Base-by-base conservation (phyloP, 176 grass and related monocot species). In the Phyllostachys edulis region DNA sequence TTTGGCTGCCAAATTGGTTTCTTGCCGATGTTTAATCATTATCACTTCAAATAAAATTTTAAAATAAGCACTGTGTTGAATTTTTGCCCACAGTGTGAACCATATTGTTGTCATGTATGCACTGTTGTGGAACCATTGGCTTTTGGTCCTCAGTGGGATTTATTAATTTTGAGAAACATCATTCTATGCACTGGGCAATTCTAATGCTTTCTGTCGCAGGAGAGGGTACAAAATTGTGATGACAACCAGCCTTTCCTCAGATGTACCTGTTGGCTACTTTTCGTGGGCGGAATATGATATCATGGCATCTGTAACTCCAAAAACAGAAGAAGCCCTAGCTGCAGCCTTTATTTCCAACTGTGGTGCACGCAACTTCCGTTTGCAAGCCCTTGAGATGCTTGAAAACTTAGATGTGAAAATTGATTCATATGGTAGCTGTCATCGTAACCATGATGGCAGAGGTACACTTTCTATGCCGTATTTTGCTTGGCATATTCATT, bases 361-460 rank as follows among this genome's bases (percentile, higher is more conserved):
- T 75, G 96, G 96, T 69, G 91, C 96, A 50, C 85, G 86, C 16
- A 98, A 98, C 82, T 98, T 98, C n/a, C 89, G 96, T 76, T 88
- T 98, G 80, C 91, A 98, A 75, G 93, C 89, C 63, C 96, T 98
- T 50, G 89, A 92, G 50, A 98, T 85, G 87, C 89, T 99, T 84
- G 96, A 96, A 78, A 89, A 83, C 60, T 85, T 90, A 61, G 91
- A 86, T 80, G 87, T 99, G 38, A 89, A 89, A 75, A 96, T 99
- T n/a, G 96, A 99, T 88, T 99, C 96, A n/a, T 99, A 99, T 92
- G 96, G 96, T 70, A 88, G 88, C 71, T 99, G 93, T 85, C 96
- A 96, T 71, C 91, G 90, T 85, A 99, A 99, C 67, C 93, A 64
- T 87, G 87, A 96, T 84, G 96, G 96, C 34, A 89, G 84, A 92